Conservation (phyloP, 2,329 filamentous ascomycete genomes). For the Xylogone sp. region DNA sequence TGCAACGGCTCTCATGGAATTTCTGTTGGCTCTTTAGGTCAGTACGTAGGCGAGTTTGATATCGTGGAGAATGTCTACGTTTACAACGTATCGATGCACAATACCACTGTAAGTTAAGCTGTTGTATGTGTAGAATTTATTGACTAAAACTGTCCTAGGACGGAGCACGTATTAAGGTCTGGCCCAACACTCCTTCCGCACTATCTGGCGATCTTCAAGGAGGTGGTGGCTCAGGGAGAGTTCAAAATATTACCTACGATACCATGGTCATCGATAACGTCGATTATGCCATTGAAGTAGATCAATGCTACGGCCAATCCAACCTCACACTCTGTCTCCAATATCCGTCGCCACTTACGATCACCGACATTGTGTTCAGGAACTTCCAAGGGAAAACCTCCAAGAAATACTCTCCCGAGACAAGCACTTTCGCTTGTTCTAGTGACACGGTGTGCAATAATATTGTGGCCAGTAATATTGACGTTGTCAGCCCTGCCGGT, state of each 20-base stretch:
- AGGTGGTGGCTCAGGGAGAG: slow-evolving; percentile 58
- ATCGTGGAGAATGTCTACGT: slow-evolving; percentile 68
- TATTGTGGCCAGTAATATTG: slow-evolving; percentile 43
- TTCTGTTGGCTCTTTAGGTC: slow-evolving; percentile 67
- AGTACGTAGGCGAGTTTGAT: slow-evolving; percentile 60
- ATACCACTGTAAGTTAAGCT: slow-evolving; percentile 36
- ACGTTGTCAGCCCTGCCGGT: slow-evolving; percentile 44
- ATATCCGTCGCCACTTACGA: slow-evolving; percentile 51
- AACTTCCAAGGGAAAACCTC: slow-evolving; percentile 53
- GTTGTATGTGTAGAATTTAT: neutral
- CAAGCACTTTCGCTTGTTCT: slow-evolving; percentile 45
- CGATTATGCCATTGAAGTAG: slow-evolving; percentile 61
- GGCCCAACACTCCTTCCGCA: slow-evolving; percentile 49
- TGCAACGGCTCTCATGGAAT: slow-evolving; percentile 72
- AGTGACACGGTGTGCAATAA: slow-evolving; percentile 42
- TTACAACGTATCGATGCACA: slow-evolving; percentile 55
- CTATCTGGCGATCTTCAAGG: slow-evolving; percentile 59
- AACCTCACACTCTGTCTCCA: slow-evolving; percentile 58
- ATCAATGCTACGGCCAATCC: slow-evolving; percentile 62
- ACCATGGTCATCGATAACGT: slow-evolving; percentile 57
- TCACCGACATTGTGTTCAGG: slow-evolving; percentile 51
- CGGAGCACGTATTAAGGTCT: slow-evolving; percentile 71
- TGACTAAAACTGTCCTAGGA: slow-evolving; percentile 43
- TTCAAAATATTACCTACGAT: slow-evolving; percentile 66
- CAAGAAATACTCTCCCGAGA: slow-evolving; percentile 36